These are phyloP conservation scores for Naganishia randhawae DNA, from an alignment of 768 basidiomycete genomes.

Conservation along the genomic window DNA sequence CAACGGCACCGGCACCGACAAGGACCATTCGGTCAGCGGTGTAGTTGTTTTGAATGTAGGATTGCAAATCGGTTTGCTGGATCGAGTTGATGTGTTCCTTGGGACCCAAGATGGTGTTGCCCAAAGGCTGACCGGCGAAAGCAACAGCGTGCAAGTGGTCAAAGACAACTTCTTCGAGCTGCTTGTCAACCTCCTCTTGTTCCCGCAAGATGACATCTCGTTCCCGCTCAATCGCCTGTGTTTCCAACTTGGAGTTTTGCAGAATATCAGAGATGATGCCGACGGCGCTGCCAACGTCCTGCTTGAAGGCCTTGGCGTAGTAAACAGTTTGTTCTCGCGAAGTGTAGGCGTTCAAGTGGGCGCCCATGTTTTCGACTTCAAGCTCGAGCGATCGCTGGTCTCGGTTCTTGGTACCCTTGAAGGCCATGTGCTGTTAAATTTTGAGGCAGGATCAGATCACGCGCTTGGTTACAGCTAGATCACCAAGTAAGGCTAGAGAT, in stretches of 20 bases:
- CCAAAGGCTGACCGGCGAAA: constrained; percentile 93
- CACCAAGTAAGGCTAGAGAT: too few relatives aligned
- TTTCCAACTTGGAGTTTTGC: constrained; percentile 91
- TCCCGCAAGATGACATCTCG: constrained; percentile 93
- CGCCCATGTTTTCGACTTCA: constrained; percentile 96
- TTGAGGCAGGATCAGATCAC: background rate
- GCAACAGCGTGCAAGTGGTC: constrained; percentile 96
- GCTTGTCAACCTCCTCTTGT: constrained; percentile 98
- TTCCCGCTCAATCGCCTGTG: constrained; percentile 82
- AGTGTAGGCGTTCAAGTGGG: constrained; percentile 96
- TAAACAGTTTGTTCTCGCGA: constrained; percentile 98
- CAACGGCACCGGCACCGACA: constrained; percentile 91
- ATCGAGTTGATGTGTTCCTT: constrained; percentile 94
- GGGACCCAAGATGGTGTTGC: constrained; percentile 94
- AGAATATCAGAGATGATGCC: constrained; percentile 98
- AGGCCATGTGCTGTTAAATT: constrained; percentile 43
- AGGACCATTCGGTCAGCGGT: constrained; percentile 98
- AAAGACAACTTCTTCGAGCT: constrained; percentile 95
- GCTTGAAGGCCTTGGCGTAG: constrained; percentile 96
- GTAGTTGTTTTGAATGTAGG: constrained; percentile 96
- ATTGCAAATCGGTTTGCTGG: constrained; percentile 76
- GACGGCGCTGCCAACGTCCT: constrained; percentile 83
- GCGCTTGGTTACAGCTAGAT: background rate
- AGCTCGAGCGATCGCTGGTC: constrained; percentile 86
- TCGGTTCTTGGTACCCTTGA: constrained; percentile 74